A percentile compares a stretch with the other conserved stretches of the same genome.
phyloP scores from a whole-genome alignment of 345 rosid species.

The Arabidopsis thaliana region DNA sequence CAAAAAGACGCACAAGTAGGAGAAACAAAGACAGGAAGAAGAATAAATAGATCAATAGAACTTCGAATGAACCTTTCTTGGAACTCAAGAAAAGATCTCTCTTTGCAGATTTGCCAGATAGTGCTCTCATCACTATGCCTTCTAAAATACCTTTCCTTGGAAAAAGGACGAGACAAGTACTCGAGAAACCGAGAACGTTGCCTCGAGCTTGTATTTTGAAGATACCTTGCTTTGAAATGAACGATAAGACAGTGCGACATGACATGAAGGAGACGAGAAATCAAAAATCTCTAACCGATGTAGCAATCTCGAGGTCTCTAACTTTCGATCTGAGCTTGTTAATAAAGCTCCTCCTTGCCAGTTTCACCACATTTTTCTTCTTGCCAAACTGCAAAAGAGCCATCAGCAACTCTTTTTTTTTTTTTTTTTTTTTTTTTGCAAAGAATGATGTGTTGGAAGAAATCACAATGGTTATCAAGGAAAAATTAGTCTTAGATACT shows the following conservation, averaged over 20 bases:
- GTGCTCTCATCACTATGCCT: slow-evolving; percentile 19
- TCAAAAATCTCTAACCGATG: slow-evolving; percentile 49
- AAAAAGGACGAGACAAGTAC: slow-evolving; percentile 44
- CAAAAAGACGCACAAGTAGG: not conserved
- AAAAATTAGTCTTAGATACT: slow-evolving; percentile 13
- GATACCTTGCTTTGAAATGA: slow-evolving; percentile 49
- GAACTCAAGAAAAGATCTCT: slow-evolving; percentile 58
- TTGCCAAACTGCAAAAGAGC: slow-evolving; percentile 41
- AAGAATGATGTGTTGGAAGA: slow-evolving; percentile 11
- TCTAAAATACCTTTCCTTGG: not conserved
- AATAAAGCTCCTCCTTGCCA: slow-evolving; percentile 59
- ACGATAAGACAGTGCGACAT: slow-evolving; percentile 48
- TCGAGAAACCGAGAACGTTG: slow-evolving; percentile 1
- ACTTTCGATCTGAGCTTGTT: slow-evolving; percentile 50
- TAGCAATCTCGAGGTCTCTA: slow-evolving; percentile 44
- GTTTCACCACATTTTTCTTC: slow-evolving; percentile 63
- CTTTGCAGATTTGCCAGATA: slow-evolving; percentile 42
- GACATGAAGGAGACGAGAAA: slow-evolving; percentile 49
- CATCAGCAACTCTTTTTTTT: slow-evolving; percentile 37
- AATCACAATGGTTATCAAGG: slow-evolving; percentile 9
- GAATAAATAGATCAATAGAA: slow-evolving; percentile 37
- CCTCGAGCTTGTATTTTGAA: slow-evolving; percentile 9
- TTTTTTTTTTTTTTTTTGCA: not conserved
- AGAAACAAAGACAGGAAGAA: not conserved
- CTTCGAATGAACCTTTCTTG: slow-evolving; percentile 69